Evolutionary conservation across 2,329 filamentous ascomycete species (phyloP), one percentile per base, ranked within the genome.

Genomic region (Xylariaceae sp.): DNA sequence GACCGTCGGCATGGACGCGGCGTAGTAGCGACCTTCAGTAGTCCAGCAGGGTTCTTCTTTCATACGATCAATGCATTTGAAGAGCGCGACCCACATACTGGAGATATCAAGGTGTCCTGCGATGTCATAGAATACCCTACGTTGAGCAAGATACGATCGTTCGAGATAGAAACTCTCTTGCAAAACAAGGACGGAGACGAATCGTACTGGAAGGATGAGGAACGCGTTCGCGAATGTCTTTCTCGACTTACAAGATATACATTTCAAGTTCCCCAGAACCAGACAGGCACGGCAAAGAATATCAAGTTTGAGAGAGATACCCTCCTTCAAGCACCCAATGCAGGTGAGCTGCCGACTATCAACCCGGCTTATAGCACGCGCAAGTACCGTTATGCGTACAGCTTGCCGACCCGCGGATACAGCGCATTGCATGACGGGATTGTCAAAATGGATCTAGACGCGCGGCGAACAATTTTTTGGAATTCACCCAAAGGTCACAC

Each of bases 61-160:
- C 90, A 96, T 69, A 82, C 81, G 0, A 75, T 90, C 64, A 95
- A 95, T 60, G 81, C 88, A 0, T 94, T 85, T 66, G 88, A 93
- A 62, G 80, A 89, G 56, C 57, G 62, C 0, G 67, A 71, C 31
- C 70, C 69, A 6, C 59, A 45, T 1, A 71, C 75, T 1, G 60
- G 65, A 0, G 65, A 64, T 1, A 52, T 71, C 5, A 75, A 84
- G 53, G 75, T 94, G 16, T 73, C 84, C 31, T 82, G 86, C 49
- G 90, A 95, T 55, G 66, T 87, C 1, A 69, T 84, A 31, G 73
- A 80, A 47, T 91, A 87, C 62, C 75, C 81, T 0, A 86, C 81
- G 47, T 70, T 80, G 0, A 83, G 89, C 51, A 74, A 91, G 14
- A 72, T 94, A 36, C 76, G 82, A 28, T 73, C 73, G 7, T 81